Evolutionary conservation across 2,329 filamentous ascomycete species (phyloP).

Genomic region (Aspergillus arachidicola): DNA sequence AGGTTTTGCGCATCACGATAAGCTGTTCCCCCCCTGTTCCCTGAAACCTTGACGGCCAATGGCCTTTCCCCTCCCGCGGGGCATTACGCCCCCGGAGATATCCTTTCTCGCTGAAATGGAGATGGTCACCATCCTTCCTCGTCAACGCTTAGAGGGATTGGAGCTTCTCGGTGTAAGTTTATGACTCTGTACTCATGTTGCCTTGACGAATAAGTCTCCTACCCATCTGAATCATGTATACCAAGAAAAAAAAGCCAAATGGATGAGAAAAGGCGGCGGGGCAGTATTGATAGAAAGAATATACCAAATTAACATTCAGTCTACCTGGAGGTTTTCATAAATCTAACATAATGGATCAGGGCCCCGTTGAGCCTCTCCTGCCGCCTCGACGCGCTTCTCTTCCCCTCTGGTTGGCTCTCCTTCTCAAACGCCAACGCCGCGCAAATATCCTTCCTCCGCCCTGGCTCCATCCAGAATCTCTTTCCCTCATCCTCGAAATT

Average conservation of each 20-base stretch:
- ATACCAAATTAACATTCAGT: background rate
- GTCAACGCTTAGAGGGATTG: conserved; percentile 84
- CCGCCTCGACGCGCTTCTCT: conserved; percentile 79
- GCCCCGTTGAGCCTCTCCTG: conserved; percentile 71
- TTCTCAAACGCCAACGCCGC: conserved; percentile 90
- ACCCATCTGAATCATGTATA: background rate
- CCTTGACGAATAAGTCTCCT: background rate
- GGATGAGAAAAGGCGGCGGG: background rate
- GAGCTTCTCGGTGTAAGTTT: conserved; percentile 78
- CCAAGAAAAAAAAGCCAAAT: background rate
- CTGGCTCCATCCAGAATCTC: conserved; percentile 79
- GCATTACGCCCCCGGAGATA: conserved; percentile 82
- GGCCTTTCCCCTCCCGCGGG: conserved; percentile 64
- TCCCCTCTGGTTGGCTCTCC: conserved; percentile 91
- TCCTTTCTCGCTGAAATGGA: conserved; percentile 98
- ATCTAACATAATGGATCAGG: conserved; percentile 56
- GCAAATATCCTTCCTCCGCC: conserved; percentile 89
- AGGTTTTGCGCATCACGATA: background rate
- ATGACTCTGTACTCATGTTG: background rate
- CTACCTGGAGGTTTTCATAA: background rate
- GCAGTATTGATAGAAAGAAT: background rate
- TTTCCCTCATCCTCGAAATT: conserved; percentile 75
- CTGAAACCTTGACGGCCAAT: conserved; percentile 40
- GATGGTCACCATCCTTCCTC: conserved; percentile 86
- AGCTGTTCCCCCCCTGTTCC: conserved; percentile 7